phyloP scores from a whole-genome alignment of 140 eudicot species.

The Ambrosia hybrid region DNA sequence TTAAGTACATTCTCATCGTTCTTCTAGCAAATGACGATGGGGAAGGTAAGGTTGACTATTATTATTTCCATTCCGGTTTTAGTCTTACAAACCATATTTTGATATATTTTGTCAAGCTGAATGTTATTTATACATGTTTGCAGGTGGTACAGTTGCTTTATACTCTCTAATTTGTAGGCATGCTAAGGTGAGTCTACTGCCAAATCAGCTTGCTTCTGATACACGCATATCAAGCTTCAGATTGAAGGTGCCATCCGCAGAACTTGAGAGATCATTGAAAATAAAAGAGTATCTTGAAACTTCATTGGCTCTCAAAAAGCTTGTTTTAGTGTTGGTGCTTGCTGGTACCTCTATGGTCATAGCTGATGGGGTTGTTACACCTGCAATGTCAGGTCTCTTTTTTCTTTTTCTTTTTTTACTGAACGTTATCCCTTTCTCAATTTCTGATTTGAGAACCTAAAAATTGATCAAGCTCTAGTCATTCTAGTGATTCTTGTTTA shows the following conservation, averaged over 20 bases:
- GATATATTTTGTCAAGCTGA: background rate
- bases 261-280: conserved; percentile 91
- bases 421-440: background rate
- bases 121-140: conserved; percentile 22
- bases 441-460: conserved; percentile 2
- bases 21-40: conserved; percentile 96
- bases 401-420: background rate
- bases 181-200: conserved; percentile 95
- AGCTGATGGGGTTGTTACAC: conserved; percentile 96
- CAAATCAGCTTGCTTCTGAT: conserved; percentile 94
- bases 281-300: conserved; percentile 84
- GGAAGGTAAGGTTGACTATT: conserved; percentile 53
- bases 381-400: conserved; percentile 89
- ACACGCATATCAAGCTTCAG: conserved; percentile 95
- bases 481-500: background rate
- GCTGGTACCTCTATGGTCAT: conserved; percentile 98
- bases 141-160: conserved; percentile 97
- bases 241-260: conserved; percentile 92
- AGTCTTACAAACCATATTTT: background rate
- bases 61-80: background rate
- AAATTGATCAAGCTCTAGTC: conserved; percentile 4
- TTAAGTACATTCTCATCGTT: conserved; percentile 85
- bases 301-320: conserved; percentile 68
- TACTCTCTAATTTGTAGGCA: conserved; percentile 92
- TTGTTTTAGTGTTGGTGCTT: conserved; percentile 77